phyloP scores from a whole-genome alignment of 2,329 filamentous ascomycete genomes.

The Mycocentrospora acerina region DNA sequence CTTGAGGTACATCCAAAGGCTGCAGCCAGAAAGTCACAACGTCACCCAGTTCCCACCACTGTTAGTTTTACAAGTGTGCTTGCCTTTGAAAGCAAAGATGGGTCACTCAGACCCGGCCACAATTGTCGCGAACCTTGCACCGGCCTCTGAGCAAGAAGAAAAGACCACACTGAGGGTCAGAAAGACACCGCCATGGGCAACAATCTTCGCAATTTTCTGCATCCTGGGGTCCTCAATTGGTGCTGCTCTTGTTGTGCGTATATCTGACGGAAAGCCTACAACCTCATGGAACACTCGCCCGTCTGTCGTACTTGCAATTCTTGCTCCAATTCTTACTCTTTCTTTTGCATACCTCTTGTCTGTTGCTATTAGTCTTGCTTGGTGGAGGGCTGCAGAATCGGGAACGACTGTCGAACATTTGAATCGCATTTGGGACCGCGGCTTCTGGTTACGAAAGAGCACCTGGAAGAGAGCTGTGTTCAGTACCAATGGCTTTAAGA shows the following conservation, averaged over 20 bases:
- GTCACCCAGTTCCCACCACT: too few relatives aligned
- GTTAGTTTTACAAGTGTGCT: too few relatives aligned
- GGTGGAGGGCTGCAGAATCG: constrained; percentile 5
- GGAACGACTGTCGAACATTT: constrained; percentile 4
- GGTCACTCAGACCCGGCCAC: too few relatives aligned
- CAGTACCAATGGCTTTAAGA: constrained; percentile 2
- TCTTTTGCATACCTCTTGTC: neutral
- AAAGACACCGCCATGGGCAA: too few relatives aligned
- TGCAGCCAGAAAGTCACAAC: too few relatives aligned
- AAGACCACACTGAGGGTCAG: too few relatives aligned
- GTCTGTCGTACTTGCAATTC: constrained; percentile 2
- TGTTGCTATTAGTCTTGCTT: constrained; percentile 2
- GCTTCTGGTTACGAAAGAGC: constrained; percentile 2
- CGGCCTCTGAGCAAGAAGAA: too few relatives aligned
- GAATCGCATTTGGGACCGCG: constrained; percentile 5
- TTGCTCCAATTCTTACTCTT: constrained; percentile 2
- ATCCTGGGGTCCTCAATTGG: neutral
- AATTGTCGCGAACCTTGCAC: too few relatives aligned
- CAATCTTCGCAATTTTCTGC: neutral
- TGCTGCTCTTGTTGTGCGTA: constrained; percentile 2
- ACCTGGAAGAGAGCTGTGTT: constrained; percentile 2
- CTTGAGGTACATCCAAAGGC: too few relatives aligned
- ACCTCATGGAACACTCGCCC: constrained; percentile 2
- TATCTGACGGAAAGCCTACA: constrained; percentile 3
- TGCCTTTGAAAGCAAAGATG: too few relatives aligned